Evolutionary conservation across 2,329 filamentous ascomycete genomes (phyloP).

Genomic region (Hortaea werneckii): DNA sequence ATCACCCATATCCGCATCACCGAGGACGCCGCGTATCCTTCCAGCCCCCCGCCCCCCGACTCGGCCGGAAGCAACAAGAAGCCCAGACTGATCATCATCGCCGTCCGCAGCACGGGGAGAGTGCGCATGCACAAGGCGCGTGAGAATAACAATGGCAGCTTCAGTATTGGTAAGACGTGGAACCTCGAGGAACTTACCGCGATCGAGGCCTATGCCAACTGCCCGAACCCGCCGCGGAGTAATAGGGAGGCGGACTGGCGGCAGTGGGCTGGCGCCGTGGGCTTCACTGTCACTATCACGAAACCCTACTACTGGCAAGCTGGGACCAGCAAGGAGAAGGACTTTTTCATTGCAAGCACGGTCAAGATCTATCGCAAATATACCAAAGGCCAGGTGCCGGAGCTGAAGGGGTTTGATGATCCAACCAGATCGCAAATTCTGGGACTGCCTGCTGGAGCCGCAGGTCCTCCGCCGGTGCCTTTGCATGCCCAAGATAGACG

Average conservation of each 20-base stretch:
- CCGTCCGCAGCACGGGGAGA: constrained; percentile 81
- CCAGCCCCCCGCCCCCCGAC: constrained; percentile 71
- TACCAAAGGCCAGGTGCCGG: constrained; percentile 72
- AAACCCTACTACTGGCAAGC: constrained; percentile 98
- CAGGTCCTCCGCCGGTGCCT: constrained; percentile 2
- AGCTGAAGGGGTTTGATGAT: constrained; percentile 71
- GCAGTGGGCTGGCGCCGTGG: constrained; percentile 70
- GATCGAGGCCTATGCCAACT: constrained; percentile 68
- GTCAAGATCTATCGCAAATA: constrained; percentile 97
- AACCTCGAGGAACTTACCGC: constrained; percentile 78
- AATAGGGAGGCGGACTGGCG: constrained; percentile 52
- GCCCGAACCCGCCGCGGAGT: constrained; percentile 35
- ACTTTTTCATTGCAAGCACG: constrained; percentile 93
- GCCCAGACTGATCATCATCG: constrained; percentile 80
- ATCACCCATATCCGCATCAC: constrained; percentile 92
- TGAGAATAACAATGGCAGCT: constrained; percentile 86
- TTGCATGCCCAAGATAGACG: neutral
- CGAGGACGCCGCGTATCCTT: constrained; percentile 77
- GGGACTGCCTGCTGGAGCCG: constrained; percentile 30
- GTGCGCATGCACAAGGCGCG: constrained; percentile 95
- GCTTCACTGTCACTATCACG: constrained; percentile 78
- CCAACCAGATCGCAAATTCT: constrained; percentile 67
- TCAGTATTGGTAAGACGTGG: constrained; percentile 98
- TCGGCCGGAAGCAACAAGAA: constrained; percentile 70
- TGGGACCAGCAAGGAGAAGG: constrained; percentile 88